Conservation (phyloP, 148 eudicot genomes). For the Silene latifolia region DNA sequence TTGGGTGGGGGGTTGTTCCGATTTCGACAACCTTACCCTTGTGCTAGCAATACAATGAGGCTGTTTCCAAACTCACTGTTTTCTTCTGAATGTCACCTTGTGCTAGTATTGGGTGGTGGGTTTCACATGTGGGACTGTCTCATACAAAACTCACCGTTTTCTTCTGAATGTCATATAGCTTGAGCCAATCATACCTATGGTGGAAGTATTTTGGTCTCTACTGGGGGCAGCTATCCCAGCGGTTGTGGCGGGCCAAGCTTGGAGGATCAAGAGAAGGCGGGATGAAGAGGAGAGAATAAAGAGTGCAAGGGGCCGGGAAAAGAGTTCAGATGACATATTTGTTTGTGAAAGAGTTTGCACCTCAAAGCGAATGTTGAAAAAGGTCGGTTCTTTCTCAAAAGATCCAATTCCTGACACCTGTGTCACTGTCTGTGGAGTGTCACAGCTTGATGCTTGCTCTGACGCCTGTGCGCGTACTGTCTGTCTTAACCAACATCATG, state of each 20-base stretch:
- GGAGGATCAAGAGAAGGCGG: constrained; percentile 47
- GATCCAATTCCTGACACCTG: constrained; percentile 60
- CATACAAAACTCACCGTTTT: background rate
- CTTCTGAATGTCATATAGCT: background rate
- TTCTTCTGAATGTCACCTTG: too few relatives aligned
- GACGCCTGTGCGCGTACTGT: constrained; percentile 63
- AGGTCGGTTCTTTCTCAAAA: constrained; percentile 57
- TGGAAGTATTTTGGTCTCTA: constrained; percentile 59
- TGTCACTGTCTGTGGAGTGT: constrained; percentile 60
- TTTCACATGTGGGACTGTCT: too few relatives aligned
- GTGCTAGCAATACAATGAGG: too few relatives aligned
- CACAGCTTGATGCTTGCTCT: constrained; percentile 58
- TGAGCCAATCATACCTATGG: constrained; percentile 28
- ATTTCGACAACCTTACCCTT: too few relatives aligned
- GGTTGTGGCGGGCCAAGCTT: constrained; percentile 47
- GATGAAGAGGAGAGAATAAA: constrained; percentile 52
- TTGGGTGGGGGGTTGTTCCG: too few relatives aligned
- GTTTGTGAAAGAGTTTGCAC: constrained; percentile 66
- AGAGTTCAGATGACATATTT: constrained; percentile 50
- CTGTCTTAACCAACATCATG: constrained; percentile 65
- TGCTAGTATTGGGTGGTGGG: too few relatives aligned
- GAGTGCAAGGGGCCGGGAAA: constrained; percentile 45
- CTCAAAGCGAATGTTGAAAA: constrained; percentile 59
- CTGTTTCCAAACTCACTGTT: too few relatives aligned
- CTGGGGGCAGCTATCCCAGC: constrained; percentile 55